Conservation (phyloP, 2,329 filamentous ascomycete species). For the Xylaria sp. region DNA sequence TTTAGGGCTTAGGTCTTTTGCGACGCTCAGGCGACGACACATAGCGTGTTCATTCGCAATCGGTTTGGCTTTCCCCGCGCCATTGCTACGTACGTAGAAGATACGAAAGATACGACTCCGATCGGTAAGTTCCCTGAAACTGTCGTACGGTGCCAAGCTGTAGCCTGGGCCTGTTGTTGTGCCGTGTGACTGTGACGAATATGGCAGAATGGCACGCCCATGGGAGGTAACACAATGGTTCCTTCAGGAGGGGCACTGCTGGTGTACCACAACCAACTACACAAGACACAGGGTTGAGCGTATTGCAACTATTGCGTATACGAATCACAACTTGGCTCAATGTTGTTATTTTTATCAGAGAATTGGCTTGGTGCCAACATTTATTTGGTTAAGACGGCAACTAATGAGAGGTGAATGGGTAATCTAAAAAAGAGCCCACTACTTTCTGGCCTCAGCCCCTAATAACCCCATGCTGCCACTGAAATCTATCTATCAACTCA, state of each 20-base stretch:
- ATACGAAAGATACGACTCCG: neutral
- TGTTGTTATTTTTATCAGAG: neutral
- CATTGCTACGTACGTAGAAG: neutral
- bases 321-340: too few species aligned
- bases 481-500: neutral
- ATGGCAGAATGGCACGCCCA: neutral
- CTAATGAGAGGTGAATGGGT: too few species aligned
- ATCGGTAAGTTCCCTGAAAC: neutral
- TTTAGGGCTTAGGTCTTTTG: neutral
- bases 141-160: neutral
- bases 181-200: neutral
- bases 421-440: neutral
- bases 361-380: neutral
- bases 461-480: too few species aligned
- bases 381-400: too few species aligned
- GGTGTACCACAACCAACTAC: neutral
- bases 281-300: neutral
- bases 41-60: neutral
- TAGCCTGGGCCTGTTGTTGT: neutral
- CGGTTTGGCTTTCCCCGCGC: neutral
- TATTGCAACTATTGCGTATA: neutral
- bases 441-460: neutral
- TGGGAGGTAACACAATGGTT: neutral
- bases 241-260: neutral
- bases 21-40: neutral